Percentiles rank a stretch among this genome's conserved stretches.
Evolutionary conservation across 1,139 yeast species (phyloP).

Genomic region (Sugiyamaella grinbergsii): DNA sequence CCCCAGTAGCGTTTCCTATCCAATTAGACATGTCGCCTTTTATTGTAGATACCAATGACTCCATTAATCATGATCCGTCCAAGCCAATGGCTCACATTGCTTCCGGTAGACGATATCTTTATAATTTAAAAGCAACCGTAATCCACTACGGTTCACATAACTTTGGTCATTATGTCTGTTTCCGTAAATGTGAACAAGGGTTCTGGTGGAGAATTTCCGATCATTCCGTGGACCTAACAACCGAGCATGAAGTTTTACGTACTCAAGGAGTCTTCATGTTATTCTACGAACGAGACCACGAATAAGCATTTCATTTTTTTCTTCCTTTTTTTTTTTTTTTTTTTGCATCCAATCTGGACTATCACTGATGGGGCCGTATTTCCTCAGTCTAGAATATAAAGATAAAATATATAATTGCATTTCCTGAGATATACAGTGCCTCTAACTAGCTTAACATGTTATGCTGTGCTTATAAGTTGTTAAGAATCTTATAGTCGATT

Average conservation of each 20-base stretch:
- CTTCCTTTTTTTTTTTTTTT: background rate
- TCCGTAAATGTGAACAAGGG: conserved; percentile 68
- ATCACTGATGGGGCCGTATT: background rate
- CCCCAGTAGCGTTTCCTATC: conserved; percentile 75
- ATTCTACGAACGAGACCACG: conserved; percentile 61
- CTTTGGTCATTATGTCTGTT: conserved; percentile 92
- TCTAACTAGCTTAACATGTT: too few relatives aligned
- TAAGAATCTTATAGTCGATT: too few relatives aligned
- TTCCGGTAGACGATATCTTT: conserved; percentile 39
- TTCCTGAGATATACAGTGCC: too few relatives aligned
- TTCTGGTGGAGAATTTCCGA: conserved; percentile 96
- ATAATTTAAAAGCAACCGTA: conserved; percentile 78
- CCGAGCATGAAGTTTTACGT: conserved; percentile 73
- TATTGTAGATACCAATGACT: conserved; percentile 60
- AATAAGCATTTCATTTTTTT: conserved; percentile 11
- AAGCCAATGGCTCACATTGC: conserved; percentile 52
- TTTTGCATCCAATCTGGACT: background rate
- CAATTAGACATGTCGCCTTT: conserved; percentile 65
- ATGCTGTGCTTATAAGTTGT: too few relatives aligned
- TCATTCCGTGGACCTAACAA: conserved; percentile 78
- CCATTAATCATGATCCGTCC: conserved; percentile 74
- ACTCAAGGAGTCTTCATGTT: conserved; percentile 92
- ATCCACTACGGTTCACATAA: conserved; percentile 94
- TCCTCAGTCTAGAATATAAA: too few relatives aligned
- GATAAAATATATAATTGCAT: too few relatives aligned